Percentiles rank a stretch among this genome's conserved stretches.
phyloP scores from a whole-genome alignment of 306 rosid genomes.

The Canavalia ensiformis region DNA sequence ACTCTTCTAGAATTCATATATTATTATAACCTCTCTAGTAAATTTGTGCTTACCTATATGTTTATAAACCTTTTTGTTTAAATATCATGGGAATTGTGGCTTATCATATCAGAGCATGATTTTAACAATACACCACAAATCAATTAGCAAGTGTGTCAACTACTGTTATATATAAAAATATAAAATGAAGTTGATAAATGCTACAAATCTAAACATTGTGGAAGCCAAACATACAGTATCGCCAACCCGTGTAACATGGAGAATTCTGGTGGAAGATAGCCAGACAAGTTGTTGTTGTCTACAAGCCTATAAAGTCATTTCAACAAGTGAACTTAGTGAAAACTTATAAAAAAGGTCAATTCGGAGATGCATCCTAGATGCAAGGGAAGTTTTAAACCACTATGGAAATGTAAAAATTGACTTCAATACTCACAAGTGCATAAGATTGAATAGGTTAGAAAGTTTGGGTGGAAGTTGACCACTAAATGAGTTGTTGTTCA shows the following conservation, averaged over 20 bases:
- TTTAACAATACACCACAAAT: conserved; percentile 26
- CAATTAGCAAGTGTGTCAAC: conserved; percentile 27
- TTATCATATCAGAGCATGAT: conserved; percentile 9
- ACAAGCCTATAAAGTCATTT: conserved; percentile 63
- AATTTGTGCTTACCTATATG: not conserved
- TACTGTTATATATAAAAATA: not conserved
- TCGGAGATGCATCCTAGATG: conserved; percentile 1
- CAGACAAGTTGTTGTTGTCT: conserved; percentile 69
- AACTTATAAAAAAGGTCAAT: conserved; percentile 33
- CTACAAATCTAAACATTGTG: conserved; percentile 36
- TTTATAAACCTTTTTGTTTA: not conserved
- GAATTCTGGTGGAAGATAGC: conserved; percentile 66
- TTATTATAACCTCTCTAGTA: conserved; percentile 6
- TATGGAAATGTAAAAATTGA: conserved; percentile 22
- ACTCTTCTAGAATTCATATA: conserved; percentile 1
- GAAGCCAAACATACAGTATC: conserved; percentile 61
- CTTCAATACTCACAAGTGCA: conserved; percentile 66
- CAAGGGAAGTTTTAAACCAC: conserved; percentile 19
- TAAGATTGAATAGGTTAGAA: conserved; percentile 55
- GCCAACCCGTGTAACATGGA: conserved; percentile 51
- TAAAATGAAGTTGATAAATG: conserved; percentile 8
- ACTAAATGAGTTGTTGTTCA: conserved; percentile 75
- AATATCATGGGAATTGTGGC: conserved; percentile 15
- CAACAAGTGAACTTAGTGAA: conserved; percentile 35
- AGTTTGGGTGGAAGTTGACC: conserved; percentile 65